Evolutionary conservation across 768 basidiomycete species (phyloP).

Genomic region (Amanita molliuscula): DNA sequence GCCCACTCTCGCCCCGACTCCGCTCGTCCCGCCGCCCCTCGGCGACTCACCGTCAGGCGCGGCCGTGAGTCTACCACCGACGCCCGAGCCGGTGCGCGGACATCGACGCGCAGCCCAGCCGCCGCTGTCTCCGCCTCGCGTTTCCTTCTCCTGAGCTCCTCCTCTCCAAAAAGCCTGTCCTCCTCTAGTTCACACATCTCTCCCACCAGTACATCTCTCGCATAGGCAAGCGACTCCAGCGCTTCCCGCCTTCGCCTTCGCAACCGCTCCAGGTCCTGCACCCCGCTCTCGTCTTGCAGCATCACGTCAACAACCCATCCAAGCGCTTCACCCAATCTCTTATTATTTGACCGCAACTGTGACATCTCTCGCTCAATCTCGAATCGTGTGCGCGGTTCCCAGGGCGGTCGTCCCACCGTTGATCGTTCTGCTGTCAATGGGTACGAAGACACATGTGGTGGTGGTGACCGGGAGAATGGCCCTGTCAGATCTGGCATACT

Average conservation of each 20-base stretch:
- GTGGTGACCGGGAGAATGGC: constrained; percentile 48
- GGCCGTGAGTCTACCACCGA: constrained; percentile 28
- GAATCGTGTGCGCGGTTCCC: constrained; percentile 60
- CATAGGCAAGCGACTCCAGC: constrained; percentile 66
- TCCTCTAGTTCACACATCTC: constrained; percentile 48
- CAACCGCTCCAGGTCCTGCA: constrained; percentile 27
- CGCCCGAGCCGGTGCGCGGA: constrained; percentile 26
- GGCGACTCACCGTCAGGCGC: constrained; percentile 8
- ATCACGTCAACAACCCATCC: constrained; percentile 68
- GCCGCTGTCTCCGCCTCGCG: constrained; percentile 12
- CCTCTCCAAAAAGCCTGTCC: constrained; percentile 51
- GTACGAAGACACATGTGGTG: constrained; percentile 32
- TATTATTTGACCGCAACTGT: constrained; percentile 45
- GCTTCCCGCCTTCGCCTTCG: constrained; percentile 48
- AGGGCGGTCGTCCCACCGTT: constrained; percentile 48
- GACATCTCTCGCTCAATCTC: constrained; percentile 60
- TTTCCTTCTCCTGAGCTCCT: constrained; percentile 29
- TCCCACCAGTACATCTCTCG: constrained; percentile 62
- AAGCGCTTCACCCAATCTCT: constrained; percentile 57
- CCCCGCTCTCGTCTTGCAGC: constrained; percentile 41
- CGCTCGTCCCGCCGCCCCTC: constrained; percentile 1
- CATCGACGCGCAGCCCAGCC: constrained; percentile 12
- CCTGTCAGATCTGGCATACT: constrained; percentile 81
- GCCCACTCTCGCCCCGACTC: constrained; percentile 14
- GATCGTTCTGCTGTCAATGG: constrained; percentile 54